These are phyloP conservation scores for Catunica adiposa DNA, from an alignment of 2,329 filamentous ascomycete species.

Conservation along the genomic window DNA sequence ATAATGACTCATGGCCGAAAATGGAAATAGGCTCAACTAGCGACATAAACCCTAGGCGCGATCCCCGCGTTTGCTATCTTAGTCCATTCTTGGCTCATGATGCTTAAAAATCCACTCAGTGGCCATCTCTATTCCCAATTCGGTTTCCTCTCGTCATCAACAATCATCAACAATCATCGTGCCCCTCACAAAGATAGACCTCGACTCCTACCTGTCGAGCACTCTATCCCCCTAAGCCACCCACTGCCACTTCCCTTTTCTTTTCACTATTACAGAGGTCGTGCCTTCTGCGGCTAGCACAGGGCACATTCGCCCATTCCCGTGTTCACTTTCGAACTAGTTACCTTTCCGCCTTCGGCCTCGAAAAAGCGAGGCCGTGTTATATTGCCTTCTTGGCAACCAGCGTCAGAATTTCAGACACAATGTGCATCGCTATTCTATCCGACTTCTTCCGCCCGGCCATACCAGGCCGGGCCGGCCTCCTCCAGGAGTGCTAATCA, in stretches of 20 bases:
- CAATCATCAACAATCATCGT: slow-evolving; percentile 9
- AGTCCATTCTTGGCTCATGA: neutral
- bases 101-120: neutral
- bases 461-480: neutral
- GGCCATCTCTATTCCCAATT: neutral
- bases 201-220: neutral
- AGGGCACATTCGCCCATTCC: slow-evolving; percentile 9
- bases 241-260: neutral
- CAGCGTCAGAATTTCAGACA: neutral
- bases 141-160: slow-evolving; percentile 4
- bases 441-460: slow-evolving; percentile 6
- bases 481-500: neutral
- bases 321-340: slow-evolving; percentile 13
- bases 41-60: neutral
- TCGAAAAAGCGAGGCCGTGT: slow-evolving; percentile 10
- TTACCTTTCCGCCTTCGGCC: slow-evolving; percentile 5
- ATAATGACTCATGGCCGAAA: slow-evolving; percentile 6
- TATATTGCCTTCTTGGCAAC: slow-evolving; percentile 9
- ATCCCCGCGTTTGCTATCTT: neutral
- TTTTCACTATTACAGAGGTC: slow-evolving; percentile 7
- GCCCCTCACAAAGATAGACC: neutral
- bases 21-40: neutral
- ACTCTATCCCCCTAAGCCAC: neutral
- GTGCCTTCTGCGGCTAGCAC: slow-evolving; percentile 11
- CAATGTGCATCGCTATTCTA: neutral